Evolutionary conservation across 495 filamentous ascomycete species (phyloP).

Genomic region (Daldinia grandis): DNA sequence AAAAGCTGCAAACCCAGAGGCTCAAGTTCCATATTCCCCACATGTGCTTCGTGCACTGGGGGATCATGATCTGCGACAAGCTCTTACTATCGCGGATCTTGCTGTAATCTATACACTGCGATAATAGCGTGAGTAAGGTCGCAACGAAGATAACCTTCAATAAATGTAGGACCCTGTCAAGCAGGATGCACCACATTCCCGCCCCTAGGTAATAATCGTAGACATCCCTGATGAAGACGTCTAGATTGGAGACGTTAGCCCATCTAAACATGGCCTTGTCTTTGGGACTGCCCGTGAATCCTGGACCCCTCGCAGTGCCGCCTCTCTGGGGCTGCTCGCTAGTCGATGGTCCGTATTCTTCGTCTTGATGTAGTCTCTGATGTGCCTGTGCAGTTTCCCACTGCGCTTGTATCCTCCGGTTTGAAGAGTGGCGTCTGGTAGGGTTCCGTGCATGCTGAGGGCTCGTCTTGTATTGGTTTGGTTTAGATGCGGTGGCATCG

Average conservation of each 20-base stretch:
- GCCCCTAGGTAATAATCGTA: constrained; percentile 88
- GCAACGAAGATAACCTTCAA: constrained; percentile 82
- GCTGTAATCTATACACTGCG: constrained; percentile 85
- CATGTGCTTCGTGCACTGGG: constrained; percentile 87
- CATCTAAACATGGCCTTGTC: constrained; percentile 94
- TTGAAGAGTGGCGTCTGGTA: constrained; percentile 58
- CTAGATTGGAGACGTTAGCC: constrained; percentile 91
- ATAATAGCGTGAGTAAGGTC: constrained; percentile 82
- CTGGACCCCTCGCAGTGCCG: constrained; percentile 35
- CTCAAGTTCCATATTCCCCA: constrained; percentile 78
- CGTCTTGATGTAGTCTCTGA: constrained; percentile 65
- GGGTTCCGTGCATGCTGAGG: constrained; percentile 35
- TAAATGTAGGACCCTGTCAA: constrained; percentile 73
- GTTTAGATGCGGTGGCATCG: constrained; percentile 46
- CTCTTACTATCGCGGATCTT: constrained; percentile 77
- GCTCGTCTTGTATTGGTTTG: constrained; percentile 36
- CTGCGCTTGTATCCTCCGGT: constrained; percentile 62
- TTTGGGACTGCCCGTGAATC: constrained; percentile 69
- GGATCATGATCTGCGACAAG: constrained; percentile 78
- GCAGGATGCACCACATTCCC: constrained; percentile 89
- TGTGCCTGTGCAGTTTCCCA: constrained; percentile 73
- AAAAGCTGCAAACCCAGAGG: constrained; percentile 87
- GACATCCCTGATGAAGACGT: constrained; percentile 88
- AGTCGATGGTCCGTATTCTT: constrained; percentile 42
- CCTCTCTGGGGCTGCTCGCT: constrained; percentile 45